These are phyloP conservation scores for Aspergillus intermedius DNA, from an alignment of 2,329 filamentous ascomycete genomes.

Conservation along the genomic window DNA sequence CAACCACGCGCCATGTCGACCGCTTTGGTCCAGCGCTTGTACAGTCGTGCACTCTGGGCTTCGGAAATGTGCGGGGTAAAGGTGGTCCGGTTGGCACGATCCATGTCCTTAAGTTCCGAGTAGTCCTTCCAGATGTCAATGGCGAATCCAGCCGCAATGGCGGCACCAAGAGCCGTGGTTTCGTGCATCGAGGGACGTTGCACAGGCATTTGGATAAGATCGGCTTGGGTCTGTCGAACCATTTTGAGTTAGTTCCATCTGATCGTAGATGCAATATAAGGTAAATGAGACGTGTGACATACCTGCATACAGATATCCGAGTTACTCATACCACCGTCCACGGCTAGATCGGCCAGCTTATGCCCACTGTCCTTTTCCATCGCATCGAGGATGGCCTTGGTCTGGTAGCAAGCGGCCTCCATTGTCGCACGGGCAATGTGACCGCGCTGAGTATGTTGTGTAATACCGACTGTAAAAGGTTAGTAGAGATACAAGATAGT, in stretches of 20 bases:
- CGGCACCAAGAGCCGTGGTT: constrained; percentile 80
- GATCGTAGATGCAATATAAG: too few relatives aligned
- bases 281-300: constrained; percentile 15
- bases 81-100: constrained; percentile 60
- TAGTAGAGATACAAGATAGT: too few relatives aligned
- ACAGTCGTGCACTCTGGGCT: constrained; percentile 56
- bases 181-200: constrained; percentile 83
- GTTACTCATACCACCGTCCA: constrained; percentile 85
- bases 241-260: not conserved
- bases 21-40: constrained; percentile 66
- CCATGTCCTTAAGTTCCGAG: constrained; percentile 66
- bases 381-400: constrained; percentile 81
- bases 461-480: constrained; percentile 60
- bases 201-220: constrained; percentile 76
- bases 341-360: constrained; percentile 66
- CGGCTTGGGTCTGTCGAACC: constrained; percentile 62
- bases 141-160: constrained; percentile 82
- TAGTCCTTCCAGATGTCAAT: constrained; percentile 71
- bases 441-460: constrained; percentile 74
- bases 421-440: constrained; percentile 86
- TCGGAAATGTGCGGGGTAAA: constrained; percentile 62
- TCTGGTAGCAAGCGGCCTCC: constrained; percentile 88
- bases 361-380: constrained; percentile 84
- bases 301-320: constrained; percentile 82
- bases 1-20: constrained; percentile 75